Evolutionary conservation across 2,329 filamentous ascomycete species (phyloP).

Genomic region (Colletotrichum costaricense): DNA sequence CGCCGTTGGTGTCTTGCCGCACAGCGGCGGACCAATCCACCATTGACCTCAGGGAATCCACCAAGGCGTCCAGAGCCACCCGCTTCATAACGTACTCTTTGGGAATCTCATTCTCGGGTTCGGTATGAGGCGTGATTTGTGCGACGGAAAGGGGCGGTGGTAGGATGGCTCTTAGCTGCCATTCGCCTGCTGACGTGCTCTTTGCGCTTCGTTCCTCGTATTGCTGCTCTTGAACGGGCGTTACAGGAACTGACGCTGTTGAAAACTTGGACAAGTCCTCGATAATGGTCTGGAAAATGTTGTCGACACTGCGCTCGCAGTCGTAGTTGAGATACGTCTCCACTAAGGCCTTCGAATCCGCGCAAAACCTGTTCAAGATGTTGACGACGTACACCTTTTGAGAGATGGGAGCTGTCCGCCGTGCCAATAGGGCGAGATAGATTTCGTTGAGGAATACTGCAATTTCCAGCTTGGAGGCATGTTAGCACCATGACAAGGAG

Average conservation of each 20-base stretch:
- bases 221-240: constrained; percentile 81
- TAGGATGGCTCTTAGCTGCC: constrained; percentile 87
- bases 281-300: constrained; percentile 95
- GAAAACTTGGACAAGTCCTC: constrained; percentile 93
- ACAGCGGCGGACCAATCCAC: constrained; percentile 87
- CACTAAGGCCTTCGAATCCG: constrained; percentile 88
- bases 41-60: constrained; percentile 88
- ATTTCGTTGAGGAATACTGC: constrained; percentile 99
- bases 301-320: constrained; percentile 94
- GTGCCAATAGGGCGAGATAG: constrained; percentile 90
- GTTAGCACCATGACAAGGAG: constrained; percentile 40
- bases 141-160: constrained; percentile 88
- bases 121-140: constrained; percentile 72
- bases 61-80: constrained; percentile 86
- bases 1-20: constrained; percentile 67
- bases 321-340: constrained; percentile 99
- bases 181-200: constrained; percentile 73
- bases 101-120: constrained; percentile 78
- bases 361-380: constrained; percentile 84
- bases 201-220: constrained; percentile 84
- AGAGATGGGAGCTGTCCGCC: constrained; percentile 84
- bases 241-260: constrained; percentile 81
- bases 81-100: constrained; percentile 93
- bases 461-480: constrained; percentile 81
- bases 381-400: constrained; percentile 94